Base-by-base conservation (phyloP, 2,329 filamentous ascomycete species). In the Cadophora malorum region DNA sequence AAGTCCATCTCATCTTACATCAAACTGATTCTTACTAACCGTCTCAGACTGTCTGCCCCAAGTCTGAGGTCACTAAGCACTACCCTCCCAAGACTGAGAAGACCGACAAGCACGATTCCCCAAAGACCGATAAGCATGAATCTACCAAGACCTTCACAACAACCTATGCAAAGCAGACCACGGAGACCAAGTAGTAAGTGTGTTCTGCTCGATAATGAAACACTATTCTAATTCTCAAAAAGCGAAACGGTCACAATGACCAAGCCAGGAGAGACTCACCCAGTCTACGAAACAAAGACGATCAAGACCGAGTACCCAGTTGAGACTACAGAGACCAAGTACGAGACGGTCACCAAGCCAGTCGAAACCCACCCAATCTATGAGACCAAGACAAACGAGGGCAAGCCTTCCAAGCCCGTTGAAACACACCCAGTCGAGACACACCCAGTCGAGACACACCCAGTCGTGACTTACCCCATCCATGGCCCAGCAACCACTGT, bases 271-370 rank as follows among this genome's bases (percentile, higher is more conserved):
- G 19, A 35, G 8, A 3, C 33, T 10, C 8, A 21, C 19, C 31
- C 53, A 21, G 19, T 4, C 53, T 38, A 58, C 14, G 53, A 55
- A 25, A 55, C 52, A 31, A 58, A 58, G 25, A 35, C 53, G 6
- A 38, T 23, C 53, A 58, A 58, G 53, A 33, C 53, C 4, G 49
- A 52, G 33, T 55, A 55, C 28, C 52, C 52, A 10, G 49, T 52
- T 10, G 28, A 28, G 28, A 28, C 28, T 28, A 28, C 28, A 28
- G 28, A 28, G 28, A 28, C 28, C 28, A 28, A 28, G 28, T 25
- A 52, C 49, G 49, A 52, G 49, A 52, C 49, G 3, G 41, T n/a
- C 41, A 47, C 31, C 19, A 28, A 28, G 28, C 28, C 28, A 3
- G 28, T 28, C 10, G 53, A 58, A 28, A 58, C 53, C 10, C 10